Evolutionary conservation across 176 grass and related monocot genomes (phyloP).

Genomic region (Cocos nucifera): DNA sequence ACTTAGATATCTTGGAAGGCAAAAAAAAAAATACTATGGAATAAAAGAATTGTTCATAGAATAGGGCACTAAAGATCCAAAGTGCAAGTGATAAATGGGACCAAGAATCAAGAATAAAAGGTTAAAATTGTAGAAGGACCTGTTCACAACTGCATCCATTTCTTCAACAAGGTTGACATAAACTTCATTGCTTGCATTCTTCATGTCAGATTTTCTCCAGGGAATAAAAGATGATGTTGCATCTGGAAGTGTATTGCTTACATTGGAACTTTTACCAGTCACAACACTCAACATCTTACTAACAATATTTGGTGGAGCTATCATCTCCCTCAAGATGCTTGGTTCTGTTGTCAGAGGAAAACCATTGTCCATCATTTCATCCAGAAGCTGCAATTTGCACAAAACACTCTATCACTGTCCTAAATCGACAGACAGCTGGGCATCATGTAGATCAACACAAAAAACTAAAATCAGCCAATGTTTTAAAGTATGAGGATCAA

Average conservation of each 20-base stretch:
- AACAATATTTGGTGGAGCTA: constrained; percentile 61
- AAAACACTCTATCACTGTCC: constrained; percentile 9
- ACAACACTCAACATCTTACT: constrained; percentile 78
- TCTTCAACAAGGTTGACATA: constrained; percentile 91
- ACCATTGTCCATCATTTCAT: constrained; percentile 99
- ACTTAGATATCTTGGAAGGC: too few relatives aligned
- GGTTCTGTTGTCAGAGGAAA: constrained; percentile 92
- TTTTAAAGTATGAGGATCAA: too few relatives aligned
- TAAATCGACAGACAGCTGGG: background rate
- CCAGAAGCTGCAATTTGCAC: constrained; percentile 55
- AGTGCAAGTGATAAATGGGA: background rate
- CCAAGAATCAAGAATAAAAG: background rate
- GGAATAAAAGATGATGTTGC: constrained; percentile 71
- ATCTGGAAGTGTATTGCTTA: constrained; percentile 62
- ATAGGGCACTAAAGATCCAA: background rate
- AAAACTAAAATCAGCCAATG: too few relatives aligned
- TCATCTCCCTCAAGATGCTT: constrained; percentile 82
- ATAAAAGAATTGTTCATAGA: too few relatives aligned
- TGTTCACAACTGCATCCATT: constrained; percentile 72
- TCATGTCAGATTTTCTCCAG: constrained; percentile 60
- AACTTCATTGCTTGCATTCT: constrained; percentile 78
- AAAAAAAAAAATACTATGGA: too few relatives aligned
- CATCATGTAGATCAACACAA: too few relatives aligned
- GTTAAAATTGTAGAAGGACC: constrained; percentile 28
- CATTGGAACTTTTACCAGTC: constrained; percentile 60